Conservation (phyloP, 2,329 filamentous ascomycete species). For the Tolypocladium cylindrosporum region DNA sequence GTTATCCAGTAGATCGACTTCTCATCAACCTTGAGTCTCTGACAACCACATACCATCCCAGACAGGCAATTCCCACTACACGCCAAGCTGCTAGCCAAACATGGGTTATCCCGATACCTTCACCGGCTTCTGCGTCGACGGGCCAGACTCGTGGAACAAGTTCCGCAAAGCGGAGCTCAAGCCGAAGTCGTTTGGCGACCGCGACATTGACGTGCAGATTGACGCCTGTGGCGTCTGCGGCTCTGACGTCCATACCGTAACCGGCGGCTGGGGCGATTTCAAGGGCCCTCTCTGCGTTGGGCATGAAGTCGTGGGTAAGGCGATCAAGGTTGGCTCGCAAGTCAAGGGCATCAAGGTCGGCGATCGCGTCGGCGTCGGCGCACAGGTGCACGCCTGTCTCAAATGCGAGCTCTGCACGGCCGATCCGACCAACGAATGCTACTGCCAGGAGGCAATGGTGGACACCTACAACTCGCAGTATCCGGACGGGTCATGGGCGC, state of each 20-base stretch:
- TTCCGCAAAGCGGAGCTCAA: constrained; percentile 27
- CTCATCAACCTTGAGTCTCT: neutral
- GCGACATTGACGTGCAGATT: constrained; percentile 57
- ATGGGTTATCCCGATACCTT: constrained; percentile 37
- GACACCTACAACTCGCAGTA: constrained; percentile 51
- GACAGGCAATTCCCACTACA: neutral
- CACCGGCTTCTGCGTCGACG: constrained; percentile 31
- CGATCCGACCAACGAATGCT: constrained; percentile 34
- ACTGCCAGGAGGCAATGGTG: constrained; percentile 32
- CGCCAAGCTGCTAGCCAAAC: constrained; percentile 3
- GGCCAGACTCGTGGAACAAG: constrained; percentile 29
- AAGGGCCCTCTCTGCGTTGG: constrained; percentile 41
- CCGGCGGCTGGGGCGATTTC: constrained; percentile 43
- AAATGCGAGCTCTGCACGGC: constrained; percentile 36
- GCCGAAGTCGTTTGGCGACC: constrained; percentile 24
- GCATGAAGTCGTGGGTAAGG: constrained; percentile 49
- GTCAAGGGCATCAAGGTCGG: constrained; percentile 44
- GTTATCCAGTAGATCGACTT: neutral
- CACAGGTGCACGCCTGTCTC: constrained; percentile 48
- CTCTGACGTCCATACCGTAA: constrained; percentile 50
- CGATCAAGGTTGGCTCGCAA: constrained; percentile 33
- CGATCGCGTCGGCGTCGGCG: constrained; percentile 55
- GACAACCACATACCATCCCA: neutral
- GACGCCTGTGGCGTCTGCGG: constrained; percentile 57
- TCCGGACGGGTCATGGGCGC: constrained; percentile 47